phyloP scores from a whole-genome alignment of 2,329 filamentous ascomycete species.

The Venturia pyrina region DNA sequence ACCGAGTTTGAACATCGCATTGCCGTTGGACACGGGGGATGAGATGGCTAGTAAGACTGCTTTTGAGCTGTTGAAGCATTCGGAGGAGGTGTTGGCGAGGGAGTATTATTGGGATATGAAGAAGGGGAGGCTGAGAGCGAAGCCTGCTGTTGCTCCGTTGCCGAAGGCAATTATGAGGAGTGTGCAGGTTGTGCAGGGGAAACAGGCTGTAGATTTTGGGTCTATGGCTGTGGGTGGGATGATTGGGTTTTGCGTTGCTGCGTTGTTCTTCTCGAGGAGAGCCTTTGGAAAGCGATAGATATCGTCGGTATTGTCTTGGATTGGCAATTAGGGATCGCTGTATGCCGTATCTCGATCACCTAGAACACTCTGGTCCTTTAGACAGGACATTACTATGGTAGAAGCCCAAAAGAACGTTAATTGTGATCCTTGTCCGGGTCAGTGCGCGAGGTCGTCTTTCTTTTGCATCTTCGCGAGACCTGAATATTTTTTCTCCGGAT shows the following conservation, averaged over 20 bases:
- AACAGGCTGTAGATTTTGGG: background rate
- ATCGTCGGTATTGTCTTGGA: background rate
- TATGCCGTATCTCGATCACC: no score
- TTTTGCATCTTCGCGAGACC: no score
- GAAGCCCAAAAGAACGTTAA: no score
- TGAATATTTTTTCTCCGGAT: no score
- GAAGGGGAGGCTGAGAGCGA: constrained; percentile 2
- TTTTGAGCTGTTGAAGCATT: constrained; percentile 8
- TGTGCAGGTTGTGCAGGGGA: background rate
- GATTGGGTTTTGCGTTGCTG: background rate
- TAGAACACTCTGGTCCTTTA: no score
- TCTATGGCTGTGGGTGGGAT: constrained; percentile 3
- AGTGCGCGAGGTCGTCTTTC: no score
- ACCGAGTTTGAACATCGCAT: constrained; percentile 22
- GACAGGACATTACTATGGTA: no score
- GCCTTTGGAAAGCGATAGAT: background rate
- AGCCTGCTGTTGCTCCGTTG: background rate
- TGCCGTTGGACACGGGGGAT: constrained; percentile 22
- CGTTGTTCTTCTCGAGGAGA: background rate
- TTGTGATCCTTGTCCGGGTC: no score
- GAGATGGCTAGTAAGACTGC: constrained; percentile 5
- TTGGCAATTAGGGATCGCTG: no score
- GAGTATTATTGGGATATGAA: constrained; percentile 10
- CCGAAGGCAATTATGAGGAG: background rate
- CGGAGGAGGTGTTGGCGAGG: constrained; percentile 8